These are phyloP conservation scores for Talaromyces sp. DNA, from an alignment of 2,329 filamentous ascomycete genomes.

Conservation along the genomic window DNA sequence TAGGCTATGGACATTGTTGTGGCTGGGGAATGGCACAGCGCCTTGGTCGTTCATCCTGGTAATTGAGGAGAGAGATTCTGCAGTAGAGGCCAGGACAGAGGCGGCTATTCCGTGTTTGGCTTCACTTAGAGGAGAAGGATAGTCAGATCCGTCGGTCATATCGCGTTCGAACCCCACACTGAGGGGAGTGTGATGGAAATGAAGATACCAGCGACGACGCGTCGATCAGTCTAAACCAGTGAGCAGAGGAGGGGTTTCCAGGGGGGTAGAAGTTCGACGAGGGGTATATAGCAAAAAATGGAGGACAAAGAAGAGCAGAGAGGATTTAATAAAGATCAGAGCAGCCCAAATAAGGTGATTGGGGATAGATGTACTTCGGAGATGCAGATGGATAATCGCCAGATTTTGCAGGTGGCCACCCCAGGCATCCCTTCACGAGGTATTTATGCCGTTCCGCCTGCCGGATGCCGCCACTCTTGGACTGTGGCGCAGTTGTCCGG, in stretches of 20 bases:
- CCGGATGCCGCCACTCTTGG: neutral
- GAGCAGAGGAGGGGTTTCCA: neutral
- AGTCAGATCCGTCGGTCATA: conserved; percentile 44
- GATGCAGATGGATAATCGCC: conserved; percentile 1
- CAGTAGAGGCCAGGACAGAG: conserved; percentile 38
- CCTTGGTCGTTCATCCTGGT: conserved; percentile 41
- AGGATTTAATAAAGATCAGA: neutral
- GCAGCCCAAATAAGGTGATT: neutral
- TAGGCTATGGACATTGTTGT: conserved; percentile 18
- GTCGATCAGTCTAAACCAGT: conserved; percentile 18
- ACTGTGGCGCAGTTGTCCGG: conserved; percentile 2
- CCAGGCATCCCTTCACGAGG: neutral
- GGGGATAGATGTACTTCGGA: neutral
- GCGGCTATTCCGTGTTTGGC: conserved; percentile 37
- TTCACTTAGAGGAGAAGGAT: conserved; percentile 49
- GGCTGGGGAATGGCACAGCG: conserved; percentile 22
- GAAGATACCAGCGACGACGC: conserved; percentile 27
- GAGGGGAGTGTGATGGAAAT: conserved; percentile 20
- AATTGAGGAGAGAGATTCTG: conserved; percentile 33
- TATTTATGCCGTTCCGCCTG: neutral
- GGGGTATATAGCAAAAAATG: neutral
- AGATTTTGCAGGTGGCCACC: conserved; percentile 3
- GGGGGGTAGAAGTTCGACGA: neutral
- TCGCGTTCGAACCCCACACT: conserved; percentile 35
- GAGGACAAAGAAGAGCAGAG: neutral